Conservation (phyloP, 2,329 filamentous ascomycete genomes). For the Ciborinia camelliae region DNA sequence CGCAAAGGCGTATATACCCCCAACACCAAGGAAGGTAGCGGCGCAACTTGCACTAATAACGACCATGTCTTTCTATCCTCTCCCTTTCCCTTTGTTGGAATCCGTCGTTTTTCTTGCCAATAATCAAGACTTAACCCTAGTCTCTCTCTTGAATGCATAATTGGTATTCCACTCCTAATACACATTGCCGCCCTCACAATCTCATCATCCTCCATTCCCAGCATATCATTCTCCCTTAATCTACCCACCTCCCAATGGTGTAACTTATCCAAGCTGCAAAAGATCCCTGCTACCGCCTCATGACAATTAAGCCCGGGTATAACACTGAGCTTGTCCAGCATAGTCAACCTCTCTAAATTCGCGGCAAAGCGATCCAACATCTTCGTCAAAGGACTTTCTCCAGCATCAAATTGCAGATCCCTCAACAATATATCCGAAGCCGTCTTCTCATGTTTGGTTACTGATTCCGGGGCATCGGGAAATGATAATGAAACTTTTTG, state of each 20-base stretch:
- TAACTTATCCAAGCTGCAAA: conserved; percentile 65
- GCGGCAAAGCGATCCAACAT: conserved; percentile 66
- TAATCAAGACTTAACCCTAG: conserved; percentile 73
- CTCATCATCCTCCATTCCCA: conserved; percentile 45
- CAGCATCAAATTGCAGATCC: conserved; percentile 57
- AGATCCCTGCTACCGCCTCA: conserved; percentile 72
- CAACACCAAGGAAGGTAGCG: conserved; percentile 40
- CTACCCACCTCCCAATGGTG: conserved; percentile 66
- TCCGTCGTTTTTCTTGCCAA: conserved; percentile 63
- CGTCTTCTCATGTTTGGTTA: conserved; percentile 57
- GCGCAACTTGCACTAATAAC: conserved; percentile 63
- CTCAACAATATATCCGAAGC: conserved; percentile 63
- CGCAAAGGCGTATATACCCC: conserved; percentile 57
- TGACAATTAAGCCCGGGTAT: conserved; percentile 69
- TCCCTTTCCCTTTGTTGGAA: conserved; percentile 39
- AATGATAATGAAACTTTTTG: conserved; percentile 61
- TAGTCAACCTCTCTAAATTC: conserved; percentile 68
- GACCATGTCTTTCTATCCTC: conserved; percentile 54
- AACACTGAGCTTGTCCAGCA: conserved; percentile 68
- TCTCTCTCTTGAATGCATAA: conserved; percentile 64
- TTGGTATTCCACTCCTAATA: conserved; percentile 64
- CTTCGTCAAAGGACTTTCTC: conserved; percentile 65
- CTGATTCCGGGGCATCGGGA: conserved; percentile 54
- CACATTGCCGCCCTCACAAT: conserved; percentile 49
- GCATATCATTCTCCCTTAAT: conserved; percentile 47